A percentile compares a stretch with the other conserved stretches of the same genome.
These are phyloP conservation scores for Drechmeria coniospora DNA, from an alignment of 2,329 filamentous ascomycete genomes.

Conservation along the genomic window DNA sequence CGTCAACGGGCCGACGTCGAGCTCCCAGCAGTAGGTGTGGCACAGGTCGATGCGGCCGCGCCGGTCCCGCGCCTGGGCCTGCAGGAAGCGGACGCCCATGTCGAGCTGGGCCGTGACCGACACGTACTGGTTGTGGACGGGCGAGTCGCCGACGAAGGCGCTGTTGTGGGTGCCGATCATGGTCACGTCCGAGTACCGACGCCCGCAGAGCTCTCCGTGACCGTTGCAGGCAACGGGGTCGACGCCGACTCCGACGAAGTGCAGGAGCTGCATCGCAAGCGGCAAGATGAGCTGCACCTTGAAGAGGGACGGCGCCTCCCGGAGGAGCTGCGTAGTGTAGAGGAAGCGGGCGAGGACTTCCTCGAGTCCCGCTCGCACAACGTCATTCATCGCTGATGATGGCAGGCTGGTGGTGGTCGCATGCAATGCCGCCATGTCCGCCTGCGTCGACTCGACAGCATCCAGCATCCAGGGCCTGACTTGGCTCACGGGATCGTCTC, in stretches of 20 bases:
- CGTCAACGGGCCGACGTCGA: conserved; percentile 42
- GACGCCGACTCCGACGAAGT: not conserved
- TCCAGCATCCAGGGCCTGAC: too few species aligned
- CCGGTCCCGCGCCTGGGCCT: conserved; percentile 45
- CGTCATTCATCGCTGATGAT: too few species aligned
- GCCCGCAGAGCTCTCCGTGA: conserved; percentile 35
- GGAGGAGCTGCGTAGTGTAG: not conserved
- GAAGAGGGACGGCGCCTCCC: not conserved
- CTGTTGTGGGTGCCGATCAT: conserved; percentile 50
- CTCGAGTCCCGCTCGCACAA: not conserved
- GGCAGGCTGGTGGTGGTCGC: too few species aligned
- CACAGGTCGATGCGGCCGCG: conserved; percentile 41
- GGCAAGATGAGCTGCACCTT: not conserved
- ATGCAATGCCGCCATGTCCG: too few species aligned
- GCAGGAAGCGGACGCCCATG: conserved; percentile 47
- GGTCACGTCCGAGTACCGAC: conserved; percentile 43
- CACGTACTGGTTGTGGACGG: conserved; percentile 44
- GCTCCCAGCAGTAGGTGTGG: conserved; percentile 45
- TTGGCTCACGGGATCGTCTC: too few species aligned
- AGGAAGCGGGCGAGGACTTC: not conserved
- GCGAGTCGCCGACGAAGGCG: conserved; percentile 42
- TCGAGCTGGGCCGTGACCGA: conserved; percentile 41
- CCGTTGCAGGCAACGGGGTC: conserved; percentile 36
- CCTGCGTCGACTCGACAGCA: too few species aligned
- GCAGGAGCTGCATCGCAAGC: not conserved